A percentile compares a stretch with the other conserved stretches of the same genome.
These are phyloP conservation scores for Apiotrichum siamense DNA, from an alignment of 1,284 basidiomycete species.

Conservation along the genomic window DNA sequence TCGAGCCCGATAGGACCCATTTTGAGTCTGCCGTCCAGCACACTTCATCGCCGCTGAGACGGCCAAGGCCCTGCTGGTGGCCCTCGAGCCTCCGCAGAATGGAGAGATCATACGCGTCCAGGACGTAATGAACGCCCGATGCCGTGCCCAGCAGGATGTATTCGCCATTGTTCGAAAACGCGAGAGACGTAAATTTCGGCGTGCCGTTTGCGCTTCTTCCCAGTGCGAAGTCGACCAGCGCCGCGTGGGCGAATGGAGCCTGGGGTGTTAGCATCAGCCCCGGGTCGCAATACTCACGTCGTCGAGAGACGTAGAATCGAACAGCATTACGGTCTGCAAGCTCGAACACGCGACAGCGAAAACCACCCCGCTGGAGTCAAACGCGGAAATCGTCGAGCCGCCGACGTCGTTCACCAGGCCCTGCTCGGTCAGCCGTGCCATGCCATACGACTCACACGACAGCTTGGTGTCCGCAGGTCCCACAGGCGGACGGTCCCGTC, in stretches of 20 bases:
- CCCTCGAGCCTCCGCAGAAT: slow-evolving; percentile 78
- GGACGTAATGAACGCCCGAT: slow-evolving; percentile 82
- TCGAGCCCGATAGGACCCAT: slow-evolving; percentile 65
- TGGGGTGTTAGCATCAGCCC: slow-evolving; percentile 13
- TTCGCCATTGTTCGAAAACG: slow-evolving; percentile 84
- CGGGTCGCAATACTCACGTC: slow-evolving; percentile 48
- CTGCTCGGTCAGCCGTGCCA: slow-evolving; percentile 22
- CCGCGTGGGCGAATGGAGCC: slow-evolving; percentile 73
- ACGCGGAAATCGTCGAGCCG: slow-evolving; percentile 73
- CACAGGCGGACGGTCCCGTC: slow-evolving; percentile 95
- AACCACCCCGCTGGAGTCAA: slow-evolving; percentile 81
- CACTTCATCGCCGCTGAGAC: slow-evolving; percentile 81
- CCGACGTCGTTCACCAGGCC: slow-evolving; percentile 52
- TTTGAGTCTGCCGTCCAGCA: slow-evolving; percentile 88
- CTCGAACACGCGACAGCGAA: slow-evolving; percentile 89
- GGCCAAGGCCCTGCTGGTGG: slow-evolving; percentile 65
- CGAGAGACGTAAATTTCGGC: slow-evolving; percentile 83
- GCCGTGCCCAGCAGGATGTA: slow-evolving; percentile 89
- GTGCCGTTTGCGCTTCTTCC: slow-evolving; percentile 63
- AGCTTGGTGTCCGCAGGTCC: slow-evolving; percentile 77
- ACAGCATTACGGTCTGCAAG: slow-evolving; percentile 72
- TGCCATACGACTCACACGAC: slow-evolving; percentile 51
- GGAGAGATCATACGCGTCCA: slow-evolving; percentile 80
- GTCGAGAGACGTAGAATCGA: slow-evolving; percentile 83
- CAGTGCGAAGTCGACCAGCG: slow-evolving; percentile 72